Evolutionary conservation across 257 asterid species (phyloP), one percentile per base, ranked within the genome.

Genomic region (Nicotiana undulata): DNA sequence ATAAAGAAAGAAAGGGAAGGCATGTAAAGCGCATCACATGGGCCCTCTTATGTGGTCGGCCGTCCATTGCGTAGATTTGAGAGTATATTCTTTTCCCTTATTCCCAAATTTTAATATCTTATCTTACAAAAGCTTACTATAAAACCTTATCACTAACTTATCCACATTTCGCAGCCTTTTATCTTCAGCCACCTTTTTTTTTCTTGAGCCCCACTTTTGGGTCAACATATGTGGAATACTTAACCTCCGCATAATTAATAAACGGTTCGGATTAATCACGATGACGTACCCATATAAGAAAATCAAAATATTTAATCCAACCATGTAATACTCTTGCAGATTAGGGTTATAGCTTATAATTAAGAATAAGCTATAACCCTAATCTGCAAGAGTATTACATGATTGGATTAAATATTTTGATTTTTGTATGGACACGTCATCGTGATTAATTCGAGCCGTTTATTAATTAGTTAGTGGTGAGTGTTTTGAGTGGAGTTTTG

Each of bases 81-180:
- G 1, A 6, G 82, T 29, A 66, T 46, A 75, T 74, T 74, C 44
- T 49, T 72, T 74, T 3, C 77, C 60, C 29, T 72, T 72, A 44
- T 22, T 24, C 16, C 22, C 60, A 12, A 75, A 55, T 67, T 60
- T 31, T 49, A 16, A 11, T 79, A 80, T 84, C 79, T 55, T 63
- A 31, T 81, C 80, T 29, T n/a, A 31, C 13, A 46, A 58, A 64
- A 49, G 55, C 6, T 3, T 34, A 70, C 6, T 82, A 63, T 46
- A 76, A 53, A 75, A 79, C 61, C 80, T 82, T 77, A 85, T 85
- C 83, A 17, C 61, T 85, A 70, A 58, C 83, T 74, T 86, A 83
- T 80, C 86, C 86, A 80, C 79, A 16, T 56, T 32, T 11, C 44
- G 78, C 86, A 68, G 79, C 84, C 85, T 83, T 85, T 85, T 79